These are phyloP conservation scores for Iris pallida DNA, from an alignment of 116 monocot genomes.

Conservation along the genomic window DNA sequence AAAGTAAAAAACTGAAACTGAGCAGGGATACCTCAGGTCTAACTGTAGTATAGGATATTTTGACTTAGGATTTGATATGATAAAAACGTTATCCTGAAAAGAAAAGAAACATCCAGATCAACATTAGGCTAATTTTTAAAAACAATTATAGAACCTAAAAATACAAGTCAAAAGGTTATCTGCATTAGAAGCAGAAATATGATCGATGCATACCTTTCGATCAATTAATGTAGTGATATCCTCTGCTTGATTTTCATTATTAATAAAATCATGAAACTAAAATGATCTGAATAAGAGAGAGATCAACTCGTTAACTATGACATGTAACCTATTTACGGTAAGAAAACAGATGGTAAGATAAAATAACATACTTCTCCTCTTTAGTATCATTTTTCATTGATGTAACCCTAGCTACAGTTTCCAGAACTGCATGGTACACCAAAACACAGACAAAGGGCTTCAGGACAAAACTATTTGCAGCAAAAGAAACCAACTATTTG, in stretches of 20 bases:
- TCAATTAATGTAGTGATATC: constrained; percentile 93
- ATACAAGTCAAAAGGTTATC: neutral
- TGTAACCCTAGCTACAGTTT: constrained; percentile 93
- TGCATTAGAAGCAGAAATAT: neutral
- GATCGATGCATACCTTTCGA: constrained; percentile 52
- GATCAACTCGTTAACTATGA: neutral
- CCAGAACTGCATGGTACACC: constrained; percentile 73
- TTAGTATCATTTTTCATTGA: constrained; percentile 94
- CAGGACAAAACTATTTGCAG: constrained; percentile 7
- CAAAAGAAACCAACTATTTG: constrained; percentile 6
- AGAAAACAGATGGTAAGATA: neutral
- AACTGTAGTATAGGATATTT: constrained; percentile 91
- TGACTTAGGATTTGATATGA: constrained; percentile 98
- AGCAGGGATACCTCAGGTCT: constrained; percentile 63
- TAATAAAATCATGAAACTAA: constrained; percentile 91
- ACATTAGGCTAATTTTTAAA: neutral
- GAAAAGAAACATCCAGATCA: neutral
- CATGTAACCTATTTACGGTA: constrained; percentile 1
- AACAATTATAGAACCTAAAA: neutral
- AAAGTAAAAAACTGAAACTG: neutral
- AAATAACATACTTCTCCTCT: constrained; percentile 74
- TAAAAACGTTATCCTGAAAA: constrained; percentile 94
- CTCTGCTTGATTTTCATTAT: constrained; percentile 80
- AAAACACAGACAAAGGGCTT: constrained; percentile 4
- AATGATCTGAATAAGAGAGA: constrained; percentile 56